Percentiles rank a stretch among this genome's conserved stretches.
Conservation (phyloP, 2,329 filamentous ascomycete species). For the Orbilia blumenaviensis region DNA sequence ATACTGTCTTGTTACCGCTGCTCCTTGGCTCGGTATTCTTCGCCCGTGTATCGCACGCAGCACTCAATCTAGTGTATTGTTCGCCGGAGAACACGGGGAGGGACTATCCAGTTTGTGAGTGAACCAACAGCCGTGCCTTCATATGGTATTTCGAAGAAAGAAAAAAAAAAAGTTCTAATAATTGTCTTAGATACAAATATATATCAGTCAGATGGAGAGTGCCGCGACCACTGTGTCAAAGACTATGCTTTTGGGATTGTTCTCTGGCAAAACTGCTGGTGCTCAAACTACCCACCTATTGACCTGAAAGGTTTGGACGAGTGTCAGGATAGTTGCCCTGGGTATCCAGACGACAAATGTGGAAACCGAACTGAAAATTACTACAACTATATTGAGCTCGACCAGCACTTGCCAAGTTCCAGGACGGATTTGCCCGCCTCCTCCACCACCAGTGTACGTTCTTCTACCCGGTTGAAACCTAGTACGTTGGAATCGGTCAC, state of each 20-base stretch:
- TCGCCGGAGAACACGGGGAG: constrained; percentile 36
- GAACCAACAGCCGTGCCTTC: too few species aligned
- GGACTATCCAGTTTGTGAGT: constrained; percentile 36
- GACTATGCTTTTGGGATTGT: constrained; percentile 75
- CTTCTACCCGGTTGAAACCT: constrained; percentile 36
- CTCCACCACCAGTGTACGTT: constrained; percentile 53
- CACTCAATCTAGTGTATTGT: constrained; percentile 32
- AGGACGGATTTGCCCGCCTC: constrained; percentile 44
- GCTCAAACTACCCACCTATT: constrained; percentile 73
- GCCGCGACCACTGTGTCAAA: constrained; percentile 68
- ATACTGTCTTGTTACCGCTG: constrained; percentile 32
- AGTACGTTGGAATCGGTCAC: constrained; percentile 25
- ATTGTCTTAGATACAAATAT: constrained; percentile 4
- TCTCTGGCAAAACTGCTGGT: constrained; percentile 75
- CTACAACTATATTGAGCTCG: constrained; percentile 70
- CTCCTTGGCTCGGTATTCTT: constrained; percentile 30
- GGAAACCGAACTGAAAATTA: constrained; percentile 67
- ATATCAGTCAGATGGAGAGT: constrained; percentile 74
- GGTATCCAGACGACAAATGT: constrained; percentile 73
- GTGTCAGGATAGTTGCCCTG: constrained; percentile 73
- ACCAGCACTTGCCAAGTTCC: constrained; percentile 39
- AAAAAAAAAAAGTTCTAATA: background rate
- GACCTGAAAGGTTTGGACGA: constrained; percentile 55
- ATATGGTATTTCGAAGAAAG: background rate
- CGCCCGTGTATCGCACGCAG: constrained; percentile 11